Percentiles rank a stretch among this genome's conserved stretches.
Conservation (phyloP, 169 alveolate genomes). For the Miamiensis avidus region DNA sequence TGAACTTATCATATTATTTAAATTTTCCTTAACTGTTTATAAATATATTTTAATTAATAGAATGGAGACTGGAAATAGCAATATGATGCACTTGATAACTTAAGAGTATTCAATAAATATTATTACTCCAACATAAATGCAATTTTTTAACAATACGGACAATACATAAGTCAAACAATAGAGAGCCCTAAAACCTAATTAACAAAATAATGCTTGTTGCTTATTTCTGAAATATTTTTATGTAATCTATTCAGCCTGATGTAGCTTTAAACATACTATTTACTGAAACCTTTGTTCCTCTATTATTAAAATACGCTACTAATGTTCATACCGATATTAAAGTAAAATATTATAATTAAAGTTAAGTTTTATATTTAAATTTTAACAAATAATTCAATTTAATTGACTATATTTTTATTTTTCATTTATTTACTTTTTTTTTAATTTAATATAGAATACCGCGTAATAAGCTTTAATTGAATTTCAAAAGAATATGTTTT, state of each 20-base stretch:
- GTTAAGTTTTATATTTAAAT: too few relatives aligned
- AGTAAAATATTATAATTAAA: too few relatives aligned
- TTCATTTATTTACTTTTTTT: too few relatives aligned
- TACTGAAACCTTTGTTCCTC: neutral
- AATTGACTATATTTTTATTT: too few relatives aligned
- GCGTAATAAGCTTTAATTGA: neutral
- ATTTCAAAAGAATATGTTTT: too few relatives aligned
- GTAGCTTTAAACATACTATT: neutral
- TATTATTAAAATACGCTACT: neutral
- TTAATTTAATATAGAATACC: neutral
- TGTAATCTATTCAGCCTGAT: neutral
- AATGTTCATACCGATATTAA: neutral
- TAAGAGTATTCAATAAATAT: neutral
- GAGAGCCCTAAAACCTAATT: neutral
- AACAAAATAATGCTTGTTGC: neutral
- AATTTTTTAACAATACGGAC: neutral
- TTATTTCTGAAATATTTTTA: neutral
- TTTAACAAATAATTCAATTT: too few relatives aligned
- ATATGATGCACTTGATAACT: neutral
- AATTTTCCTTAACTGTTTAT: too few relatives aligned
- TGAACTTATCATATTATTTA: too few relatives aligned
- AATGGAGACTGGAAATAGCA: neutral
- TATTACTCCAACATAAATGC: neutral
- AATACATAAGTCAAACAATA: neutral
- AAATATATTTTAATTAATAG: too few relatives aligned